These are phyloP conservation scores for Fistulifera pelliculosa DNA, from an alignment of 108 stramenopile genomes.

Conservation along the genomic window DNA sequence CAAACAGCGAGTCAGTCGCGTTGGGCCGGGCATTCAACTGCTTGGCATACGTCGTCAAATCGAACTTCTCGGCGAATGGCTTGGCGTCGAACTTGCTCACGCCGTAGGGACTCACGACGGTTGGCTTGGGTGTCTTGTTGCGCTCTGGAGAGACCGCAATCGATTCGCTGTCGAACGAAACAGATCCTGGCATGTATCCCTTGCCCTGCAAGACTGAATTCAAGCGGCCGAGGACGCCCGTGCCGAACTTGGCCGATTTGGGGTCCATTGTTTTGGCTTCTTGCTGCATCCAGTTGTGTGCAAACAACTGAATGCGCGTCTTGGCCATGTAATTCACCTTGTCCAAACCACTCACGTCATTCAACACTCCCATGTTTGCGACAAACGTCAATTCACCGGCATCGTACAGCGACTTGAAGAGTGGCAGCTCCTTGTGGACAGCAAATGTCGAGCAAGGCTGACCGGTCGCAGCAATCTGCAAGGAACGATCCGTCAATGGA, in stretches of 20 bases:
- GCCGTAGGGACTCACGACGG: neutral
- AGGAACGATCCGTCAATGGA: slow-evolving; percentile 3
- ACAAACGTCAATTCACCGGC: slow-evolving; percentile 30
- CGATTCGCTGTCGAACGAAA: slow-evolving; percentile 2
- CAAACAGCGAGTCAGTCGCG: slow-evolving; percentile 29
- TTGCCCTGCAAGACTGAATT: slow-evolving; percentile 14
- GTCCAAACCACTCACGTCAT: slow-evolving; percentile 10
- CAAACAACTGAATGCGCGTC: slow-evolving; percentile 29
- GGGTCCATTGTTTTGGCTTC: slow-evolving; percentile 36
- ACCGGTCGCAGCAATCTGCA: slow-evolving; percentile 15
- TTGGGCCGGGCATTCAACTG: slow-evolving; percentile 28
- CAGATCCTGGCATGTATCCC: slow-evolving; percentile 12
- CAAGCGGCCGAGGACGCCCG: slow-evolving; percentile 26
- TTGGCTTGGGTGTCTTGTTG: neutral
- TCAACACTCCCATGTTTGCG: slow-evolving; percentile 31
- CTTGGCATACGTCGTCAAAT: neutral
- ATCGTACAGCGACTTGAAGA: slow-evolving; percentile 25
- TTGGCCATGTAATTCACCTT: slow-evolving; percentile 7
- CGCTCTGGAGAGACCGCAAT: neutral
- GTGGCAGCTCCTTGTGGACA: slow-evolving; percentile 21
- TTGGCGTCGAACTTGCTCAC: neutral
- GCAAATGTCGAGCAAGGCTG: slow-evolving; percentile 41
- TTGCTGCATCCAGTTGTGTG: slow-evolving; percentile 39
- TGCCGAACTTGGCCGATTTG: slow-evolving; percentile 15
- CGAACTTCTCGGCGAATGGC: neutral